Evolutionary conservation across 371 early-diverging fungal genomes (phyloP), one percentile per base, ranked within the genome.

Genomic region (Mortierella sp.): DNA sequence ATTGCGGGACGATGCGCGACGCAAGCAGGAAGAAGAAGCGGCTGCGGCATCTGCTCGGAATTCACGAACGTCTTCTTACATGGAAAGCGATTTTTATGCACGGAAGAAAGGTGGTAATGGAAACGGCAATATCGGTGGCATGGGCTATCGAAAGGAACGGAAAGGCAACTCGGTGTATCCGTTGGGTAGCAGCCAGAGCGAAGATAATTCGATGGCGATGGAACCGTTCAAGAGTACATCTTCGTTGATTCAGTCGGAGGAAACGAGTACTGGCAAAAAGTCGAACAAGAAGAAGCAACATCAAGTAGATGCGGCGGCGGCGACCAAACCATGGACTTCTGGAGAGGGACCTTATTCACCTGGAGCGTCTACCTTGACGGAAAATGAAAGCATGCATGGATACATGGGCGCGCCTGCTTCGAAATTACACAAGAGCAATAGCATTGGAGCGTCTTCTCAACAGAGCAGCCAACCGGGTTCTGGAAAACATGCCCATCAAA

Each of bases 221-320:
- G 78, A 70, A 2, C 70, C 70, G 12, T 76, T 69, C 60, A 69
- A 66, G 49, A 70, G 70, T 47, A 76, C 78, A 14, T 43, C 78
- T 5, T 70, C 70, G 12, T n/a, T 76, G 47, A 52, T 76, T 39
- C 78, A 66, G 42, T 24, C 68, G 1, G 74, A 64, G 0, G 61
- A 64, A 9, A 16, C 5, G 14, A 19, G 26, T 12, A n/a, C 7
- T 34, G 52, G 43, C 18, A 61, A 56, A 10, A 58, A 52, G 31
- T 21, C 46, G 7, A 68, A 68, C 51, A 60, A 49, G 24, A 63
- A 59, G 39, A 70, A 58, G 14, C 38, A 47, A 3, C 26, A n/a
- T 7, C 30, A 46, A 12, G 31, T 23, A 1, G 55, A 55, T 54
- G 56, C 54, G 8, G 54, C 54, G 1, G 49, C 18, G 19, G 41